Conservation (phyloP, 768 basidiomycete species). For the Tylopilus plumbeoviolaceoides region DNA sequence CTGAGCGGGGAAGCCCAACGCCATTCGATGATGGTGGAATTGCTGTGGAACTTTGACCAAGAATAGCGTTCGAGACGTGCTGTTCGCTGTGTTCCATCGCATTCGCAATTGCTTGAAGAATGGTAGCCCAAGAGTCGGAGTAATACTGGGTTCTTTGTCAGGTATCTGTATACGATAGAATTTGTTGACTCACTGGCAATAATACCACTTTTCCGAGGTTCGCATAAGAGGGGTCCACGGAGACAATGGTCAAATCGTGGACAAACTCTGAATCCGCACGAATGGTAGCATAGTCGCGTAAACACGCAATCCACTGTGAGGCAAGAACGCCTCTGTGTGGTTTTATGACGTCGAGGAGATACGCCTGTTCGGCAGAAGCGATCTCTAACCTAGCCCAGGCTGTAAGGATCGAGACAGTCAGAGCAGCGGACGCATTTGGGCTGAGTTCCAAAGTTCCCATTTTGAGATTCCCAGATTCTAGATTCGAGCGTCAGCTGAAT, state of each 20-base stretch:
- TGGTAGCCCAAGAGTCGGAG: constrained; percentile 70
- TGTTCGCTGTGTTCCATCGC: constrained; percentile 70
- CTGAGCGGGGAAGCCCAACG: constrained; percentile 33
- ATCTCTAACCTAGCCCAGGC: constrained; percentile 95
- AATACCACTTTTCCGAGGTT: constrained; percentile 89
- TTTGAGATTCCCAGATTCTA: constrained; percentile 80
- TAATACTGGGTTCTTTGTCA: constrained; percentile 64
- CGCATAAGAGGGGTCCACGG: constrained; percentile 78
- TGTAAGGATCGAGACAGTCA: constrained; percentile 86
- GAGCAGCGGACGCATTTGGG: constrained; percentile 92
- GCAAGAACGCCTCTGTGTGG: constrained; percentile 75
- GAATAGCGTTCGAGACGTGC: constrained; percentile 73
- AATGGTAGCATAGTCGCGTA: constrained; percentile 91
- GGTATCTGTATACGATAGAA: not conserved
- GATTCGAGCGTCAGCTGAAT: constrained; percentile 10
- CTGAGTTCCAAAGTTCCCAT: constrained; percentile 87
- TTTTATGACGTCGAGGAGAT: constrained; percentile 76
- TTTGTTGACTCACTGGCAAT: constrained; percentile 63
- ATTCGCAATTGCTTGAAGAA: constrained; percentile 81
- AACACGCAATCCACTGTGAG: constrained; percentile 80
- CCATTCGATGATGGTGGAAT: constrained; percentile 19
- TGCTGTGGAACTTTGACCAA: constrained; percentile 46
- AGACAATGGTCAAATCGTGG: constrained; percentile 68
- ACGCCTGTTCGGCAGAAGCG: constrained; percentile 66
- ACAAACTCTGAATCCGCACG: constrained; percentile 84